Conservation (phyloP, 148 eudicot genomes). For the Bassia scoparia region DNA sequence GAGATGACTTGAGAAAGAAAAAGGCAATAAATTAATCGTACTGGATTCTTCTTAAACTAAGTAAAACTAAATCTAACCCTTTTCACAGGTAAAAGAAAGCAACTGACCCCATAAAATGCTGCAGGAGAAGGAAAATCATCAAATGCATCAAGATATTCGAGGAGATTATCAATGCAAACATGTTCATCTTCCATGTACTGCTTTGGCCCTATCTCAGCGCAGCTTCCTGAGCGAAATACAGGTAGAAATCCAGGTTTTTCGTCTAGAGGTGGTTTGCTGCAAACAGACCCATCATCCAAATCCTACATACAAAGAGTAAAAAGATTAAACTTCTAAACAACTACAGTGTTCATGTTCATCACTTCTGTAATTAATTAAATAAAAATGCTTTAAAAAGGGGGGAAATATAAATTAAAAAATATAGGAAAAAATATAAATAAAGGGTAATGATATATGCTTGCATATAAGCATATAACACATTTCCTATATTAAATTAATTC, state of each 20-base stretch:
- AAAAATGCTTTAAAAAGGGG: too few relatives aligned
- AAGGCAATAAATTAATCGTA: too few relatives aligned
- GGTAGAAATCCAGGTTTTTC: constrained; percentile 48
- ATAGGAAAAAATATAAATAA: too few relatives aligned
- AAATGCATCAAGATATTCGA: constrained; percentile 43
- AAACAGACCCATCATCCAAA: constrained; percentile 31
- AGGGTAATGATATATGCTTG: too few relatives aligned
- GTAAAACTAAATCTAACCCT: neutral
- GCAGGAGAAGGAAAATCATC: constrained; percentile 56
- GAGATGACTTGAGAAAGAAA: too few relatives aligned
- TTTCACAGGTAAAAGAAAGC: neutral
- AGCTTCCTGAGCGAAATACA: constrained; percentile 75
- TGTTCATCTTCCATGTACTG: constrained; percentile 87
- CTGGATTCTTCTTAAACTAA: neutral
- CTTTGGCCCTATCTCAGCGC: constrained; percentile 87
- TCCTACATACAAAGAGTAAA: constrained; percentile 39
- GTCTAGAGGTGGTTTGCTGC: constrained; percentile 40
- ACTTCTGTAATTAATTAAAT: constrained; percentile 12
- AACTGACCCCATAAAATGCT: constrained; percentile 82
- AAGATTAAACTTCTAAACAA: neutral
- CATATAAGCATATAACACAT: too few relatives aligned
- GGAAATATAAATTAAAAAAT: too few relatives aligned
- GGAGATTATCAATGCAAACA: constrained; percentile 68
- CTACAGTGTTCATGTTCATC: neutral
- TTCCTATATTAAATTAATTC: too few relatives aligned